Percentiles rank a stretch among this genome's conserved stretches.
phyloP scores from a whole-genome alignment of 768 basidiomycete genomes.

The Lentinula raphanica region DNA sequence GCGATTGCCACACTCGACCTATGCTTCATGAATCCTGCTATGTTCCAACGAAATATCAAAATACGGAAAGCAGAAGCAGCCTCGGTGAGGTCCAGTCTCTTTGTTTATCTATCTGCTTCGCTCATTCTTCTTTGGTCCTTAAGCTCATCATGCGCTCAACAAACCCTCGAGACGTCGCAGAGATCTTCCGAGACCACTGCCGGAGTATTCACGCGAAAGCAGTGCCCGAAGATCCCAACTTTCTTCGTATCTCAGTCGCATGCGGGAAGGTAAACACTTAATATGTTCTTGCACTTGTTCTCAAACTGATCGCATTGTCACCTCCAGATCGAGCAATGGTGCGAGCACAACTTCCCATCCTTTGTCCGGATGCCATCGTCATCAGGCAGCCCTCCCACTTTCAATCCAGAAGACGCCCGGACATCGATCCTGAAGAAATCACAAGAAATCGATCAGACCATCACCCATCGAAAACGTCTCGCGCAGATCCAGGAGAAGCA shows the following conservation, averaged over 20 bases:
- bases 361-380: conserved; percentile 51
- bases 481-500: conserved; percentile 11
- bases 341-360: conserved; percentile 88
- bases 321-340: conserved; percentile 85
- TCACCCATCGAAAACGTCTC: conserved; percentile 7
- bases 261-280: conserved; percentile 70
- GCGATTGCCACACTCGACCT: conserved; percentile 89
- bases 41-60: conserved; percentile 88
- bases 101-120: background rate
- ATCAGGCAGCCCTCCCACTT: conserved; percentile 18
- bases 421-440: conserved; percentile 42
- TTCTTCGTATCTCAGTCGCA: conserved; percentile 73
- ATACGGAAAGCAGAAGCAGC: conserved; percentile 92
- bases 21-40: conserved; percentile 88
- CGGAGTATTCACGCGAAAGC: conserved; percentile 81
- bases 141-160: conserved; percentile 91
- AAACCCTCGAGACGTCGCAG: conserved; percentile 87
- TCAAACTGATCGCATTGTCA: background rate
- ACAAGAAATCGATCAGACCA: conserved; percentile 34
- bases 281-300: background rate
- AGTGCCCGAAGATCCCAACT: conserved; percentile 78
- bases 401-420: conserved; percentile 53
- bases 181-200: conserved; percentile 80
- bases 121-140: conserved; percentile 51
- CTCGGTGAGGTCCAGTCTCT: conserved; percentile 51